phyloP scores from a whole-genome alignment of 129 eudicot genomes.

The Pulicaria dysenterica region DNA sequence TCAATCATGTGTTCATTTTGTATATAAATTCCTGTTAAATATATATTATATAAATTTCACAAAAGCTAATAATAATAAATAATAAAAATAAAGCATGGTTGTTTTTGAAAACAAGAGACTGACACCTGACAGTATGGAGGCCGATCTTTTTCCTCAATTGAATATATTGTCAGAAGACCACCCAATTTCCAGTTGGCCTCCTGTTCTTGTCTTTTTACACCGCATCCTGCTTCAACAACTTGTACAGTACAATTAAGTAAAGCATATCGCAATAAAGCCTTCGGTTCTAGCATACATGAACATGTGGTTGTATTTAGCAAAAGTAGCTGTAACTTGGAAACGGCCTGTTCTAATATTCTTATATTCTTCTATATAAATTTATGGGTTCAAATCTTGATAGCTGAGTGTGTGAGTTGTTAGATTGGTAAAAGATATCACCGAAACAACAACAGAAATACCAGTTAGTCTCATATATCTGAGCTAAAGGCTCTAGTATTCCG shows the following conservation, averaged over 20 bases:
- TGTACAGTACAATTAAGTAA: constrained; percentile 20
- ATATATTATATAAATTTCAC: neutral
- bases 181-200: constrained; percentile 31
- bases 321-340: too few species aligned
- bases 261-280: neutral
- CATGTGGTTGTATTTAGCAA: too few species aligned
- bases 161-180: constrained; percentile 37
- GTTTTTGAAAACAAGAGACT: constrained; percentile 20
- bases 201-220: constrained; percentile 23
- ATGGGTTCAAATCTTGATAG: too few species aligned
- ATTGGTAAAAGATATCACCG: too few species aligned
- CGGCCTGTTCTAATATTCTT: too few species aligned
- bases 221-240: constrained; percentile 17
- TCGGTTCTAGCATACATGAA: too few species aligned
- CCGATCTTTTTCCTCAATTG: constrained; percentile 31
- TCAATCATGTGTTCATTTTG: neutral
- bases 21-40: neutral
- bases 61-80: neutral
- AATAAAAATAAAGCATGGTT: constrained; percentile 7
- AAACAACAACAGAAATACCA: too few species aligned
- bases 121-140: constrained; percentile 21
- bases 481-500: too few species aligned
- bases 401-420: too few species aligned
- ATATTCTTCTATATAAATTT: too few species aligned
- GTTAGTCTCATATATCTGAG: too few species aligned